phyloP scores from a whole-genome alignment of 2,329 filamentous ascomycete genomes.

The Cordyceps farinosa region DNA sequence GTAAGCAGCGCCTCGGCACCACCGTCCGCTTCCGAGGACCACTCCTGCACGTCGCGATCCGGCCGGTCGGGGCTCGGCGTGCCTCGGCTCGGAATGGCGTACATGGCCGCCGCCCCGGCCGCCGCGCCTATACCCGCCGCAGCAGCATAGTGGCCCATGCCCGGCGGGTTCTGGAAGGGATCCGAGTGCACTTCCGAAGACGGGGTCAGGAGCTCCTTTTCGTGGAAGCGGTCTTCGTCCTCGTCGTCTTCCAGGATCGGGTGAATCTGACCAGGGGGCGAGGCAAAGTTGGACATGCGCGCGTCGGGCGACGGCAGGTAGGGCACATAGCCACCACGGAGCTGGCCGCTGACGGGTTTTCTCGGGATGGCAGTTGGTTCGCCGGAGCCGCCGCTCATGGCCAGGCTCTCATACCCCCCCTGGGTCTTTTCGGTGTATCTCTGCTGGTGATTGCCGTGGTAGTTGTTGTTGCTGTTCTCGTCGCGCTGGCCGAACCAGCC shows the following conservation, averaged over 20 bases:
- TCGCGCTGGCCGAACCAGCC: conserved; percentile 32
- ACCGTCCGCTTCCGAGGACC: conserved; percentile 55
- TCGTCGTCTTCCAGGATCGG: conserved; percentile 59
- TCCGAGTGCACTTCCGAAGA: conserved; percentile 41
- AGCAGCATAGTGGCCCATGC: conserved; percentile 8
- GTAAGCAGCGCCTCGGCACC: conserved; percentile 48
- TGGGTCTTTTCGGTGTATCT: conserved; percentile 34
- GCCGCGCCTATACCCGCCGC: conserved; percentile 21
- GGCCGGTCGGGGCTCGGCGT: conserved; percentile 42
- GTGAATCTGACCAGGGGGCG: conserved; percentile 45
- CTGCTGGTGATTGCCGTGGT: not conserved
- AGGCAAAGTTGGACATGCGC: conserved; percentile 28
- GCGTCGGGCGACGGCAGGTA: conserved; percentile 23
- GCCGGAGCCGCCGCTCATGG: conserved; percentile 28
- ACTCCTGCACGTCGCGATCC: conserved; percentile 55
- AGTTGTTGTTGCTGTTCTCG: not conserved
- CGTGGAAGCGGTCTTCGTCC: conserved; percentile 38
- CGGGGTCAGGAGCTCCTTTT: conserved; percentile 31
- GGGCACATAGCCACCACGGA: conserved; percentile 32
- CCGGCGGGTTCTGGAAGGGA: conserved; percentile 47
- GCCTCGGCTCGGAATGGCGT: conserved; percentile 28
- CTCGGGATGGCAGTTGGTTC: conserved; percentile 28
- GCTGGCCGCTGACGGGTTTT: conserved; percentile 32
- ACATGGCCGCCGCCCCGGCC: conserved; percentile 13
- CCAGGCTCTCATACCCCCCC: conserved; percentile 48